These are phyloP conservation scores for Epichloe typhina DNA, from an alignment of 2,329 filamentous ascomycete species.

Conservation along the genomic window DNA sequence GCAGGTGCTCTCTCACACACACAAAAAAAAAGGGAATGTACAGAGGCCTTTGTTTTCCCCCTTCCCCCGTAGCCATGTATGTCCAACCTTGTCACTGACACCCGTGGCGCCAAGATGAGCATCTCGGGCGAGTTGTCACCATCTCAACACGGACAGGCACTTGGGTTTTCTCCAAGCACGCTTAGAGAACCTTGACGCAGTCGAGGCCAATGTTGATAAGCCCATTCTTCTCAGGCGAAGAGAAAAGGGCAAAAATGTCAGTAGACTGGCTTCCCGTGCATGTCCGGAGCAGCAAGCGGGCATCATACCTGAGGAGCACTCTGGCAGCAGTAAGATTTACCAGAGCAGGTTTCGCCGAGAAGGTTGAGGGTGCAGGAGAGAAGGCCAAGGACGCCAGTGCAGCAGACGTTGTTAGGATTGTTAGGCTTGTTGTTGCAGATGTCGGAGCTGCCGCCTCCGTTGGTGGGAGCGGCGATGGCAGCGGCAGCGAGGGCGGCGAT, in stretches of 20 bases:
- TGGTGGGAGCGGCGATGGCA: conserved; percentile 1
- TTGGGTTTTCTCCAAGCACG: not conserved
- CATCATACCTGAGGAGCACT: conserved; percentile 1
- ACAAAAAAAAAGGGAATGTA: no score
- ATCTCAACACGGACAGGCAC: not conserved
- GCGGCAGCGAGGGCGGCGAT: conserved; percentile 3
- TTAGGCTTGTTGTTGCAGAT: not conserved
- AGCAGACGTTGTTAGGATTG: conserved; percentile 1
- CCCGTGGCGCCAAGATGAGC: no score
- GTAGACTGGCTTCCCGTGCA: not conserved
- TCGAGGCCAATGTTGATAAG: conserved; percentile 3
- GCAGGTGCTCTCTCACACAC: no score
- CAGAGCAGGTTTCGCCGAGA: not conserved
- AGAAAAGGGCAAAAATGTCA: not conserved
- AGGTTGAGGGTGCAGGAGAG: not conserved
- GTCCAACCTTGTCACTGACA: no score
- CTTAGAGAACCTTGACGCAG: not conserved
- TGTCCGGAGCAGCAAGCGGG: not conserved
- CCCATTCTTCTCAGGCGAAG: not conserved
- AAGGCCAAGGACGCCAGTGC: not conserved
- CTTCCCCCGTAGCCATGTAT: no score
- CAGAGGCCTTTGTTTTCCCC: no score
- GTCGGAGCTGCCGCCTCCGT: not conserved
- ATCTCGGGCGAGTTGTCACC: not conserved
- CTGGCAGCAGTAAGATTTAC: conserved; percentile 4